phyloP scores from a whole-genome alignment of 257 asterid species.

The Fraxinus pennsylvanica region DNA sequence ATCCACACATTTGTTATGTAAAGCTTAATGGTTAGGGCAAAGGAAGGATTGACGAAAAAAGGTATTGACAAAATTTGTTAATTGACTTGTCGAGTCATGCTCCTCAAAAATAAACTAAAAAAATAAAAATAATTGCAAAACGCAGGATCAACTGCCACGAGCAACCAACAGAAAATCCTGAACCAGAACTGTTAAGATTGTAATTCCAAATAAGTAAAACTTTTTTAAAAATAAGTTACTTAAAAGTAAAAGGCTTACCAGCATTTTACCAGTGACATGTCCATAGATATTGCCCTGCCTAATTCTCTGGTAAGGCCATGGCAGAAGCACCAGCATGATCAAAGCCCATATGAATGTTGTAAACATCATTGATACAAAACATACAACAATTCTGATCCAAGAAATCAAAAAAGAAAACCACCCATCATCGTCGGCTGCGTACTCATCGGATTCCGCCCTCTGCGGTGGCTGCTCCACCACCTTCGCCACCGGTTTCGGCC shows the following conservation, averaged over 20 bases:
- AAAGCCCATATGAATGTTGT: constrained; percentile 48
- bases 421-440: constrained; percentile 28
- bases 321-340: constrained; percentile 47
- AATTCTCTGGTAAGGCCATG: constrained; percentile 53
- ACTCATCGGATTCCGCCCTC: constrained; percentile 3
- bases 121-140: no score
- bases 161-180: no score
- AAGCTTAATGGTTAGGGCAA: no score
- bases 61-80: no score
- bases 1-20: not conserved
- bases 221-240: not conserved
- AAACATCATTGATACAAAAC: constrained; percentile 38
- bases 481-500: constrained; percentile 18
- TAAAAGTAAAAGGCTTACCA: constrained; percentile 30
- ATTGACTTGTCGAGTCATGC: no score
- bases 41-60: no score
- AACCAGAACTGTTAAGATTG: no score
- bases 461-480: constrained; percentile 12
- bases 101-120: no score
- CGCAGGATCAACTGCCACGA: no score
- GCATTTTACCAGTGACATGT: constrained; percentile 45
- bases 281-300: constrained; percentile 53
- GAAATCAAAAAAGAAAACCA: constrained; percentile 36
- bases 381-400: constrained; percentile 41
- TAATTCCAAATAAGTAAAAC: no score